These are phyloP conservation scores for Aspergillus tubingensis DNA, from an alignment of 2,329 filamentous ascomycete species.

Conservation along the genomic window DNA sequence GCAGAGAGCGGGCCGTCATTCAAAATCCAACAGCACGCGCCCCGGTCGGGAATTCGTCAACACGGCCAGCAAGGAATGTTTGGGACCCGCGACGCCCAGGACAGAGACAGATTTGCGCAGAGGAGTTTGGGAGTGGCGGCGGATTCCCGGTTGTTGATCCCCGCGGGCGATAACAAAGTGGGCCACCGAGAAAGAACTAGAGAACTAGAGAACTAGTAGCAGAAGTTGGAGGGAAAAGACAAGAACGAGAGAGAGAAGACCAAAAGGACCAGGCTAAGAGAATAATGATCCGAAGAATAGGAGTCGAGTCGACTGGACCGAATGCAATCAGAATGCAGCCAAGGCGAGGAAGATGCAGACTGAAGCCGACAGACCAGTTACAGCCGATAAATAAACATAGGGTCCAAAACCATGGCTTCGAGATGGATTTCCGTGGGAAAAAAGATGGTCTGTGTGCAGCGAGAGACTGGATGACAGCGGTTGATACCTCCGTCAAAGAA, in stretches of 20 bases:
- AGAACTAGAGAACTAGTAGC: background rate
- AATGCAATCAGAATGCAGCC: slow-evolving; percentile 6
- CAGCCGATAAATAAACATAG: slow-evolving; percentile 9
- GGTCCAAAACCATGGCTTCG: background rate
- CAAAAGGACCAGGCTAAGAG: background rate
- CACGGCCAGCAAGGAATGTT: slow-evolving; percentile 1
- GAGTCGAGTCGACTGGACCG: background rate
- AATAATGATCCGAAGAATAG: background rate
- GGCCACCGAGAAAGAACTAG: background rate
- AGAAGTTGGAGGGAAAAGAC: background rate
- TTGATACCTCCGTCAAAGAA: background rate
- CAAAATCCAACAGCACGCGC: slow-evolving; percentile 11
- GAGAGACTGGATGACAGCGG: background rate
- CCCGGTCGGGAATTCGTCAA: background rate
- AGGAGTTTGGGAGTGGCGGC: slow-evolving; percentile 2
- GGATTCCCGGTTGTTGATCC: slow-evolving; percentile 9
- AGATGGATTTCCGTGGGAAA: background rate
- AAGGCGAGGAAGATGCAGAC: background rate
- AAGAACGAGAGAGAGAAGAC: too few species aligned
- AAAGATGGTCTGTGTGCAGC: background rate
- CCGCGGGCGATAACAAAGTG: slow-evolving; percentile 10
- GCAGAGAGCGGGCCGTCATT: slow-evolving; percentile 17
- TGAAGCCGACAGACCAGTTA: background rate
- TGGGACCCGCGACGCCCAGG: background rate
- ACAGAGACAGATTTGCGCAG: background rate